phyloP scores from a whole-genome alignment of 1,284 basidiomycete genomes.

The Veloporphyrellus conicus region DNA sequence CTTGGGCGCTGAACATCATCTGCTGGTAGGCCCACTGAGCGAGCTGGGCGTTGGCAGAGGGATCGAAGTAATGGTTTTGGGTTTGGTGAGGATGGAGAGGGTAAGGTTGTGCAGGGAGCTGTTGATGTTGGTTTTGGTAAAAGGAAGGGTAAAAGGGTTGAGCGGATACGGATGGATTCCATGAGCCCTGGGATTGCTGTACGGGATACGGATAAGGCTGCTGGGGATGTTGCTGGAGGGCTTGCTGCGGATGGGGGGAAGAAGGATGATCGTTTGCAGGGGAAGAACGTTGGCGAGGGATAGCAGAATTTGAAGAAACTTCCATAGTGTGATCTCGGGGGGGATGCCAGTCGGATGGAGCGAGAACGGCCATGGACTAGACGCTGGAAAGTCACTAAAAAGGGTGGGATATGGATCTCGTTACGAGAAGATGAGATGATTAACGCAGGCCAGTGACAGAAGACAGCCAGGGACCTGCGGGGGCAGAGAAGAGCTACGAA shows the following conservation, averaged over 20 bases:
- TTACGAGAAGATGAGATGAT: conserved; percentile 7
- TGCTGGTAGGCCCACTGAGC: conserved; percentile 84
- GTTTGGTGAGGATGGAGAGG: conserved; percentile 43
- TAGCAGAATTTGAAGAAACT: conserved; percentile 38
- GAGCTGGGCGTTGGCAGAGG: conserved; percentile 64
- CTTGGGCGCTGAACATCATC: conserved; percentile 60
- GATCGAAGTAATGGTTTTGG: conserved; percentile 63
- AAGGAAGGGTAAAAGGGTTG: conserved; percentile 70
- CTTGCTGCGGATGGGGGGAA: conserved; percentile 29
- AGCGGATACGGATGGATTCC: conserved; percentile 59
- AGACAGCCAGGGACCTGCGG: neutral
- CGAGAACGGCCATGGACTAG: conserved; percentile 69
- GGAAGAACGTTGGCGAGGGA: conserved; percentile 52
- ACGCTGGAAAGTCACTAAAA: neutral
- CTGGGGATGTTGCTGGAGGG: conserved; percentile 33
- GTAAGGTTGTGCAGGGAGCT: conserved; percentile 39
- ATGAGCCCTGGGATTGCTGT: conserved; percentile 52
- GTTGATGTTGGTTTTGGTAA: conserved; percentile 64
- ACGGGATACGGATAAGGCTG: conserved; percentile 40
- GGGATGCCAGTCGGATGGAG: conserved; percentile 65
- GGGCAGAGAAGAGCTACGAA: neutral
- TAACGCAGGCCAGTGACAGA: neutral
- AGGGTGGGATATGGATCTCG: conserved; percentile 3
- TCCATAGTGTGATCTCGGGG: conserved; percentile 62
- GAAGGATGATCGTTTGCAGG: conserved; percentile 48